A percentile compares a stretch with the other conserved stretches of the same genome.
phyloP scores from a whole-genome alignment of 352 stramenopile genomes.

The Pythium apleroticum region DNA sequence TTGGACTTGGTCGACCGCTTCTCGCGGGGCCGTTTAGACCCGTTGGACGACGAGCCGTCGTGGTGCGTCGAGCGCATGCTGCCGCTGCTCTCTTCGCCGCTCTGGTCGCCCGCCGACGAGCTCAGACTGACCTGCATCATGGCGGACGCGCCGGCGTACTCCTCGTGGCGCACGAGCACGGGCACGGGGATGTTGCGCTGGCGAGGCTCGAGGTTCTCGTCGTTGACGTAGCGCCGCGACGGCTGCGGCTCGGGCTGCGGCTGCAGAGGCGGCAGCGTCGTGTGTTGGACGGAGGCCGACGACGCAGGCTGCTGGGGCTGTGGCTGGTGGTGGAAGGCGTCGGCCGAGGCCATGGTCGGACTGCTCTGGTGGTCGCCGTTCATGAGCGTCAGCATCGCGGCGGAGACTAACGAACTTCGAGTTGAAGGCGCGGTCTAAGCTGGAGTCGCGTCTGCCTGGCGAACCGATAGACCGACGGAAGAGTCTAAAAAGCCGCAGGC shows the following conservation, averaged over 20 bases:
- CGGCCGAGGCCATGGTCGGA: conserved; percentile 7
- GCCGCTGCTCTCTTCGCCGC: conserved; percentile 28
- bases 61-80: conserved; percentile 11
- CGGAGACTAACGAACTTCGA: conserved; percentile 8
- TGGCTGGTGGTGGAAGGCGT: conserved; percentile 8
- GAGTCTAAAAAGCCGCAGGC: conserved; percentile 1
- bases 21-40: conserved; percentile 29
- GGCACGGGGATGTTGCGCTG: conserved; percentile 29
- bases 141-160: conserved; percentile 11
- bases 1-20: conserved; percentile 89
- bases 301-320: background rate
- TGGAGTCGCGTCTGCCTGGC: background rate
- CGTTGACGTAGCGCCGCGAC: conserved; percentile 12
- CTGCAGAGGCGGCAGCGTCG: conserved; percentile 5
- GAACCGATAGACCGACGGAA: conserved; percentile 1
- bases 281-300: background rate
- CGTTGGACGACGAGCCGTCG: background rate
- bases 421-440: conserved; percentile 14
- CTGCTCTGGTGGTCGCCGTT: conserved; percentile 22
- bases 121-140: background rate
- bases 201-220: conserved; percentile 22
- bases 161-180: conserved; percentile 30
- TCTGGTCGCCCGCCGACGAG: conserved; percentile 3
- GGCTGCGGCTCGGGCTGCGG: conserved; percentile 15
- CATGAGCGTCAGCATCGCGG: conserved; percentile 68